phyloP scores from a whole-genome alignment of 805 yeast genomes.

The Myxozyma sirexii region DNA sequence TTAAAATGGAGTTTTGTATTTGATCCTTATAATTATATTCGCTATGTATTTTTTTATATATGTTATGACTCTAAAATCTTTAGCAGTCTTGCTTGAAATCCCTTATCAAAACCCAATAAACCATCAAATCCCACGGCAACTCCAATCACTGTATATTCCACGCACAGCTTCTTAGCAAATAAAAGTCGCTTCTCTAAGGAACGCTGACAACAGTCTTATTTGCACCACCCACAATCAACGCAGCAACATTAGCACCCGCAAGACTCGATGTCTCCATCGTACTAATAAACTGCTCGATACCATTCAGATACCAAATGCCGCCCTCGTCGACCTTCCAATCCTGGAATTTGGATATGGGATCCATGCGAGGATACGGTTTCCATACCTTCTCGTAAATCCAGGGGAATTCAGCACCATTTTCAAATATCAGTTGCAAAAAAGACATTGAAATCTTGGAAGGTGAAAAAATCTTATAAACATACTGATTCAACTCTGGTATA shows the following conservation, averaged over 20 bases:
- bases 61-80: no score
- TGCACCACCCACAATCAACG: constrained; percentile 40
- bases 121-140: no score
- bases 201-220: constrained; percentile 24
- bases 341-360: constrained; percentile 40
- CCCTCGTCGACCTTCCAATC: constrained; percentile 40
- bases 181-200: constrained; percentile 15
- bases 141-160: no score
- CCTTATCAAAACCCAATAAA: background rate
- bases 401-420: constrained; percentile 36
- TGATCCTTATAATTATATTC: background rate
- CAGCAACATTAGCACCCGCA: constrained; percentile 55
- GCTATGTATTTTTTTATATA: no score
- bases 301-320: constrained; percentile 50
- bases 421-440: constrained; percentile 37
- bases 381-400: constrained; percentile 46
- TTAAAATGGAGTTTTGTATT: background rate
- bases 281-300: constrained; percentile 52
- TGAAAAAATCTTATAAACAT: constrained; percentile 52
- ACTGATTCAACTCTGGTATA: constrained; percentile 38
- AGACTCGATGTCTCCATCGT: constrained; percentile 58
- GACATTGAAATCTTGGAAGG: constrained; percentile 34
- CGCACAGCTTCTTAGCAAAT: no score
- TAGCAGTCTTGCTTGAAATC: background rate
- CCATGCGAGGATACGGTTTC: constrained; percentile 51